phyloP scores from a whole-genome alignment of 164 flowering plant genomes.

The Sedum album region DNA sequence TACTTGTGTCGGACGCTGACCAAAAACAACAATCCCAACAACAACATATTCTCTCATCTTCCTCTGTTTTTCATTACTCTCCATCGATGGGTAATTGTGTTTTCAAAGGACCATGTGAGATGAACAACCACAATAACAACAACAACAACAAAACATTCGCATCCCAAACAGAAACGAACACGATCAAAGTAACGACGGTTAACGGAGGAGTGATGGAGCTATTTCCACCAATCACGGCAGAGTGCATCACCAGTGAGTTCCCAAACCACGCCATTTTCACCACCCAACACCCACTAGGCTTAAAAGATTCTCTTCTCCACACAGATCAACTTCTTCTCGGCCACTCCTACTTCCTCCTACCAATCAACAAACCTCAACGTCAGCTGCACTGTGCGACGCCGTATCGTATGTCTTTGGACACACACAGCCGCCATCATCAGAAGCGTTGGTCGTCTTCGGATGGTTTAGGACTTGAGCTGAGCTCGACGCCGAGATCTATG shows the following conservation, averaged over 20 bases:
- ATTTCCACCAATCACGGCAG: conserved; percentile 27
- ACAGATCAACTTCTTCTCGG: conserved; percentile 26
- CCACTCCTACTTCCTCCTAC: conserved; percentile 31
- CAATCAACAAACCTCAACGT: conserved; percentile 12
- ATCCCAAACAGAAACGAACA: background rate
- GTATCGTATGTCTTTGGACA: conserved; percentile 28
- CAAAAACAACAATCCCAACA: too few species aligned
- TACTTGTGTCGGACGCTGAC: too few species aligned
- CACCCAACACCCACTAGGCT: conserved; percentile 1
- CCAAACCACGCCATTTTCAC: conserved; percentile 34
- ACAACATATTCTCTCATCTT: too few species aligned
- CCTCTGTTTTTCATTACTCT: too few species aligned
- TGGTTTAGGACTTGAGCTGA: background rate
- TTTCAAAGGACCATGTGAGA: conserved; percentile 19
- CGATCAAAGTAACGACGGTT: conserved; percentile 27
- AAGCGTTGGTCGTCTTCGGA: background rate
- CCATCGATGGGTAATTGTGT: conserved; percentile 31
- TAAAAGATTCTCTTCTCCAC: conserved; percentile 20
- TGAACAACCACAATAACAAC: too few species aligned
- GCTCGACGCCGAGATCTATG: conserved; percentile 14
- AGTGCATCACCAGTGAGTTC: conserved; percentile 32
- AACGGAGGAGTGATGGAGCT: conserved; percentile 38
- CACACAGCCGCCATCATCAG: conserved; percentile 8
- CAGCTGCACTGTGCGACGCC: conserved; percentile 11
- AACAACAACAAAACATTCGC: too few species aligned